Evolutionary conservation across 768 basidiomycete genomes (phyloP).

Genomic region (Suillus sp.): DNA sequence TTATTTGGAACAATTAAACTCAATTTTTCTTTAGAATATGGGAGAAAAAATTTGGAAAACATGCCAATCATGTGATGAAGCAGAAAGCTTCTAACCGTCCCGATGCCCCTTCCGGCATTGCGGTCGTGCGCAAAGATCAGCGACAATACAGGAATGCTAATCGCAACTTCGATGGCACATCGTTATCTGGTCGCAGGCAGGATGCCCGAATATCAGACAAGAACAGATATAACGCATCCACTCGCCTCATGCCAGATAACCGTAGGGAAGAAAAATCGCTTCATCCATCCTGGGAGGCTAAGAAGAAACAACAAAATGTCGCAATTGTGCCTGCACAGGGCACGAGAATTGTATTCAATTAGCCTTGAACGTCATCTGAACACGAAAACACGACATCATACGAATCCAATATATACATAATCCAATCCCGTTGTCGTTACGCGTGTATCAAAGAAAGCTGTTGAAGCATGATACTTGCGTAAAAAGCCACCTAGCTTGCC

Average conservation of each 20-base stretch:
- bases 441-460: background rate
- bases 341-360: conserved; percentile 76
- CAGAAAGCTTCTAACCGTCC: conserved; percentile 26
- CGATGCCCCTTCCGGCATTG: conserved; percentile 9
- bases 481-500: background rate
- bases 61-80: conserved; percentile 90
- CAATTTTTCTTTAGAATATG: conserved; percentile 67
- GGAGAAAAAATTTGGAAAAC: conserved; percentile 94
- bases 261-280: conserved; percentile 40
- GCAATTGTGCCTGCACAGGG: conserved; percentile 69
- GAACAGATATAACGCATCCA: background rate
- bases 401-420: background rate
- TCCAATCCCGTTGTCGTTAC: background rate
- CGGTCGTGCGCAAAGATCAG: conserved; percentile 19
- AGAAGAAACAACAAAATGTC: conserved; percentile 71
- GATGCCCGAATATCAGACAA: conserved; percentile 3
- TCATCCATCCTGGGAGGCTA: conserved; percentile 98
- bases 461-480: background rate
- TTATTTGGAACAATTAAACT: conserved; percentile 8
- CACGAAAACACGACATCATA: background rate
- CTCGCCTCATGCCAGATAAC: background rate
- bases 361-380: background rate
- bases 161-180: conserved; percentile 19
- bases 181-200: conserved; percentile 20
- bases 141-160: conserved; percentile 19